Evolutionary conservation across 2,329 filamentous ascomycete species (phyloP).

Genomic region (Ophiocordyceps unilateralis): DNA sequence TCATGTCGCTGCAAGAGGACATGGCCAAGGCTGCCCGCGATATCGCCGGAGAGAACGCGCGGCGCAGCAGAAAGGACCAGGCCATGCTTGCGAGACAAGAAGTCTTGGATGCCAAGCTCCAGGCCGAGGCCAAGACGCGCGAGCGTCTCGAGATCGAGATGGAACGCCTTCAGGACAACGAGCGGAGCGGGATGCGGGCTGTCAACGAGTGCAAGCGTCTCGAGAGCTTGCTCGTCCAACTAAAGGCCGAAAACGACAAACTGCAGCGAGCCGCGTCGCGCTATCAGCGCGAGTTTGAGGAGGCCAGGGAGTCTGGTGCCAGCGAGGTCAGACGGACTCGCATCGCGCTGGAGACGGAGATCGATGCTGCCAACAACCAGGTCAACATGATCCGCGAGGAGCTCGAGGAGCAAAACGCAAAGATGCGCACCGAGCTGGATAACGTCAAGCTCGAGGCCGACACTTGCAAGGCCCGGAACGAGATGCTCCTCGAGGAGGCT

Average conservation of each 20-base stretch:
- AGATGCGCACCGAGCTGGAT: conserved; percentile 59
- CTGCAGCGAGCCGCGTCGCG: conserved; percentile 51
- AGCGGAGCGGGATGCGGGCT: conserved; percentile 47
- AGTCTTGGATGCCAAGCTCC: conserved; percentile 59
- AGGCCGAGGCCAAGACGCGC: conserved; percentile 54
- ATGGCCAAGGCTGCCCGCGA: conserved; percentile 66
- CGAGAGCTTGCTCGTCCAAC: conserved; percentile 34
- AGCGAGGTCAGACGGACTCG: conserved; percentile 69
- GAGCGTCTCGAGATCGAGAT: conserved; percentile 51
- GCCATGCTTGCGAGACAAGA: conserved; percentile 65
- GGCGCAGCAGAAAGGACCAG: conserved; percentile 63
- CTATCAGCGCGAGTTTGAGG: conserved; percentile 67
- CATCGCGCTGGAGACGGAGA: conserved; percentile 60
- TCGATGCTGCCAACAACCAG: conserved; percentile 71
- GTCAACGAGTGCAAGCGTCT: conserved; percentile 44
- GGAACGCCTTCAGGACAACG: conserved; percentile 45
- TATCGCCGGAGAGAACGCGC: conserved; percentile 66
- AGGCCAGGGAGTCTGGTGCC: conserved; percentile 63
- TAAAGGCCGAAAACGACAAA: conserved; percentile 51
- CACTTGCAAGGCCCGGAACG: conserved; percentile 61
- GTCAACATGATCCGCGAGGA: conserved; percentile 70
- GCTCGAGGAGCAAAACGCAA: conserved; percentile 61
- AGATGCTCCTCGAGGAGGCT: conserved; percentile 71
- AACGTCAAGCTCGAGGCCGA: conserved; percentile 64
- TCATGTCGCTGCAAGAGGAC: conserved; percentile 72